A percentile compares a stretch with the other conserved stretches of the same genome.
Conservation (phyloP, 2,329 filamentous ascomycete genomes). For the Rhexocercosporidium sp. region DNA sequence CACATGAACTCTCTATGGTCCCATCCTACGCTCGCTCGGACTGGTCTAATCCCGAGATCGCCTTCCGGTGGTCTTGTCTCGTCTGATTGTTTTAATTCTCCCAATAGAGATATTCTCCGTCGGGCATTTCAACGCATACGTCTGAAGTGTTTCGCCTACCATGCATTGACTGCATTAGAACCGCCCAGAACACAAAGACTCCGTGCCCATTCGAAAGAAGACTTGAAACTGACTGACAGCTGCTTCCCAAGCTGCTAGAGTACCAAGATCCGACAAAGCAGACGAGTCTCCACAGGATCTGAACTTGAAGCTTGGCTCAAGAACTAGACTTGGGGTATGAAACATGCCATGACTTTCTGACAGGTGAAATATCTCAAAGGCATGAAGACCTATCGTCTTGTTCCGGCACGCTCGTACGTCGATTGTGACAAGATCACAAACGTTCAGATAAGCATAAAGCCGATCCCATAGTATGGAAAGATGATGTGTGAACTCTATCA, state of each 20-base stretch:
- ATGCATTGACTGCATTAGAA: neutral
- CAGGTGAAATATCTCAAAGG: constrained; percentile 4
- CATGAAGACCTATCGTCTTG: constrained; percentile 8
- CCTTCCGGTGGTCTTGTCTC: neutral
- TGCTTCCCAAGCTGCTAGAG: neutral
- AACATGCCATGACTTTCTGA: constrained; percentile 9
- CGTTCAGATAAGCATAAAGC: constrained; percentile 4
- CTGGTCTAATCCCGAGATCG: neutral
- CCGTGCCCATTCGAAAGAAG: neutral
- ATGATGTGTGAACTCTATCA: neutral
- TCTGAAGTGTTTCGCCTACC: constrained; percentile 2
- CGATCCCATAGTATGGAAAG: neutral
- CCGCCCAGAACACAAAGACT: neutral
- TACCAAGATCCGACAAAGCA: neutral
- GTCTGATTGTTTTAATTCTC: constrained; percentile 8
- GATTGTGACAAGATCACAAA: neutral
- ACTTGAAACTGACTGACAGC: neutral
- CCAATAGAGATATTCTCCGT: constrained; percentile 4
- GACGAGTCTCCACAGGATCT: neutral
- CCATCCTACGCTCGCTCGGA: neutral
- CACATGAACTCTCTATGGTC: neutral
- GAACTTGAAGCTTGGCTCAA: neutral
- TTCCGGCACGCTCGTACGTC: neutral
- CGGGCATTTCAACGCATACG: neutral
- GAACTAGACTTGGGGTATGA: neutral